Evolutionary conservation across 768 basidiomycete species (phyloP).

Genomic region (Leccinum uliginosum): DNA sequence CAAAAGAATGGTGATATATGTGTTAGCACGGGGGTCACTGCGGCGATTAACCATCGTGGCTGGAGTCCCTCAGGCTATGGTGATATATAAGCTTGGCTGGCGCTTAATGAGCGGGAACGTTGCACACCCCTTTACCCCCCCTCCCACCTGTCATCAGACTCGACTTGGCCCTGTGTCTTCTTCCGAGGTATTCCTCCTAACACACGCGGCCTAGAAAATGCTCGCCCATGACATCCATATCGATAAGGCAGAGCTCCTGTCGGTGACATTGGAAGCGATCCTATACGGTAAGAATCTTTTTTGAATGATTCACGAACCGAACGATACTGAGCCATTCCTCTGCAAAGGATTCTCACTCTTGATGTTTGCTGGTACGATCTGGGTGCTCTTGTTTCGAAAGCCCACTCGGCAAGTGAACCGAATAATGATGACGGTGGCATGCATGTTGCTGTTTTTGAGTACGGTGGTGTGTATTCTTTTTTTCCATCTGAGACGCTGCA

Average conservation of each 20-base stretch:
- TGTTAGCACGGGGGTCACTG: background rate
- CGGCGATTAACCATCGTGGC: background rate
- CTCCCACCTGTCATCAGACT: background rate
- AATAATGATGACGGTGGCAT: slow-evolving; percentile 21
- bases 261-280: slow-evolving; percentile 15
- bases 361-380: slow-evolving; percentile 32
- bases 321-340: background rate
- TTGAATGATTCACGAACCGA: background rate
- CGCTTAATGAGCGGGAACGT: background rate
- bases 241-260: slow-evolving; percentile 20
- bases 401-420: slow-evolving; percentile 12
- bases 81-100: background rate
- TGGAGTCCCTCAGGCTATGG: background rate
- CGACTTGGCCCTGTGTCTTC: background rate
- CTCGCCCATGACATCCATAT: slow-evolving; percentile 6
- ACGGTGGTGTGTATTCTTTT: slow-evolving; percentile 21
- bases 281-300: slow-evolving; percentile 14
- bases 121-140: background rate
- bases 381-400: slow-evolving; percentile 14
- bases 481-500: no score
- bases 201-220: background rate
- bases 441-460: slow-evolving; percentile 28
- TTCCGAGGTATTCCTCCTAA: background rate
- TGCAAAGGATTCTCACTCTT: slow-evolving; percentile 32
- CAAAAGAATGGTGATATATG: background rate